These are phyloP conservation scores for Magnolia changhungtana DNA, from an alignment of 164 flowering plant genomes.

Conservation along the genomic window DNA sequence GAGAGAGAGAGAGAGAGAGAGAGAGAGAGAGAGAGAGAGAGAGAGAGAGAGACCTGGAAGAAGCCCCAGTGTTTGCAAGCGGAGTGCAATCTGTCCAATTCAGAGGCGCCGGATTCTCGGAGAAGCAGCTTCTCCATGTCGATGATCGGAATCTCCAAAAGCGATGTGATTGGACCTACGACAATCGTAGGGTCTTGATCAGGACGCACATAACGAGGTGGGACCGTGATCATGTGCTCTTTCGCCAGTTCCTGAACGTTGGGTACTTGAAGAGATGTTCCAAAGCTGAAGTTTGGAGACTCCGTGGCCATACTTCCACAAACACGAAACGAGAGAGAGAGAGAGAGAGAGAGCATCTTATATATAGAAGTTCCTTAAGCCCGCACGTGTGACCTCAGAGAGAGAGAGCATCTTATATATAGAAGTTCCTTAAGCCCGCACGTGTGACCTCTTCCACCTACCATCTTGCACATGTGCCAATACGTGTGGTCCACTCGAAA, in stretches of 20 bases:
- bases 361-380: no score
- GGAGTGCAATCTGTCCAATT: conserved; percentile 32
- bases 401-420: no score
- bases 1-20: neutral
- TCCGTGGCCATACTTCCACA: no score
- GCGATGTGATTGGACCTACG: neutral
- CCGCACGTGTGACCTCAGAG: no score
- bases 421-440: no score
- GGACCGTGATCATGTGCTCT: conserved; percentile 24
- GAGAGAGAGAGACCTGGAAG: neutral
- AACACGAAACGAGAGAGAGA: no score
- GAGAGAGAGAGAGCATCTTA: no score
- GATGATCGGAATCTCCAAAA: conserved; percentile 27
- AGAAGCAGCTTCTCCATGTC: conserved; percentile 25
- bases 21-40: neutral
- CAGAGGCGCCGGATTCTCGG: conserved; percentile 17
- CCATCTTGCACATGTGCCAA: no score
- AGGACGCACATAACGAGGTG: conserved; percentile 29
- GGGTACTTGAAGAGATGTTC: conserved; percentile 41
- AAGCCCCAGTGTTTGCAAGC: conserved; percentile 51
- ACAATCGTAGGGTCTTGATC: conserved; percentile 15
- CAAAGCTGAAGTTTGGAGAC: conserved; percentile 14
- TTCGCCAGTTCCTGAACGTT: conserved; percentile 49
- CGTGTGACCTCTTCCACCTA: no score
- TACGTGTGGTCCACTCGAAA: no score